These are phyloP conservation scores for Geotrichum candidum DNA, from an alignment of 1,139 yeast species.

Conservation along the genomic window DNA sequence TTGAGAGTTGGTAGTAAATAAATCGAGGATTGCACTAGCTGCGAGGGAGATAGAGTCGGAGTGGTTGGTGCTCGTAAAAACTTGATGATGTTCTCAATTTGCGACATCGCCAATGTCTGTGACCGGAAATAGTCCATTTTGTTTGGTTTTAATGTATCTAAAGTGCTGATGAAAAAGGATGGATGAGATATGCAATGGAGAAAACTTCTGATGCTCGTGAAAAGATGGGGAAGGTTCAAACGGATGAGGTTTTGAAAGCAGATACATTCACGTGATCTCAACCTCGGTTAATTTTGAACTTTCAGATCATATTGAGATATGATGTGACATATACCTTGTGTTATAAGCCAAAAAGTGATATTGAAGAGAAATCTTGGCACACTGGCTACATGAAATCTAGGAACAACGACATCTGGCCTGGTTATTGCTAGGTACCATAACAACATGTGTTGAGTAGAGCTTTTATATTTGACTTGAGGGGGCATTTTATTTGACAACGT, in stretches of 20 bases:
- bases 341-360: too few relatives aligned
- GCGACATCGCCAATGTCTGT: not conserved
- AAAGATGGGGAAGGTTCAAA: not conserved
- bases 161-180: not conserved
- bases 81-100: slow-evolving; percentile 8
- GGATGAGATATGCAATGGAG: not conserved
- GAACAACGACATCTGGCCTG: too few relatives aligned
- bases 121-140: slow-evolving; percentile 4
- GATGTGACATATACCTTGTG: too few relatives aligned
- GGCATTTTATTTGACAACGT: too few relatives aligned
- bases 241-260: not conserved
- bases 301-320: too few relatives aligned
- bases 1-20: slow-evolving; percentile 60
- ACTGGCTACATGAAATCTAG: too few relatives aligned
- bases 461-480: too few relatives aligned
- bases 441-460: too few relatives aligned
- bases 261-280: too few relatives aligned
- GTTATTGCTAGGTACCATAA: too few relatives aligned
- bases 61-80: slow-evolving; percentile 6
- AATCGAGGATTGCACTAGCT: slow-evolving; percentile 45
- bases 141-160: not conserved
- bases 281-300: too few relatives aligned
- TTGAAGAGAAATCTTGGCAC: too few relatives aligned
- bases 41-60: not conserved
- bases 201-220: not conserved